Evolutionary conservation across 805 yeast species (phyloP), one percentile per base, ranked within the genome.

Genomic region (Jamesozyma gamospora): DNA sequence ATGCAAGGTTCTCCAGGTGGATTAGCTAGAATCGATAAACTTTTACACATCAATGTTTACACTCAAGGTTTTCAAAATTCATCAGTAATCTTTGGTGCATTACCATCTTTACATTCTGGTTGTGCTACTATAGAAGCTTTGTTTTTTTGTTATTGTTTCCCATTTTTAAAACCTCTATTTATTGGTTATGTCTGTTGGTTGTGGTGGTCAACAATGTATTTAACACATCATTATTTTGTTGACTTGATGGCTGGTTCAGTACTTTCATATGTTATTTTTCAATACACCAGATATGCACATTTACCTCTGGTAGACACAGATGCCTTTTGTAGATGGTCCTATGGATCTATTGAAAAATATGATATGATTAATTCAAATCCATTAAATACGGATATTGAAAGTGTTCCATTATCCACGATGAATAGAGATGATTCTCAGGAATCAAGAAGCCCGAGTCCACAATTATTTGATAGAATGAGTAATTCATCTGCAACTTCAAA

Each of bases 191-290:
- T 86, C n/a, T 65, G 77, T 46, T 86, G 95, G 94, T 71, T 92
- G 50, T 90, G 97, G 97, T 92, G 96, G 94, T 75, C 92, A 37
- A 92, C 97, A 13, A 90, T 90, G 98, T 90, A 90, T 62, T 71
- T 90, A 54, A 90, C 96, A 0, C 98, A 90, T 63, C 98, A 90
- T 64, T 90, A 90, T 60, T 92, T 92, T 55, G 77, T 90, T 44
- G 97, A 90, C 58, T 74, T 90, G 39, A 84, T 85, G 53, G 90
- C 85, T n/a, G 98, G 98, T 17, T 90, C 96, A 2, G 72, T 77
- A n/a, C 67, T 92, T 41, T 77, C 95, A 0, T 71, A 79, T 43
- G 59, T 73, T 13, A 78, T 83, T 26, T 88, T 85, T 61, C 70
- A 73, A 45, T 72, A 78, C 50, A 77, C 85, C 39, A 79, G 77